Base-by-base conservation (phyloP, 768 basidiomycete species). In the Tricholoma bakamatsutake region DNA sequence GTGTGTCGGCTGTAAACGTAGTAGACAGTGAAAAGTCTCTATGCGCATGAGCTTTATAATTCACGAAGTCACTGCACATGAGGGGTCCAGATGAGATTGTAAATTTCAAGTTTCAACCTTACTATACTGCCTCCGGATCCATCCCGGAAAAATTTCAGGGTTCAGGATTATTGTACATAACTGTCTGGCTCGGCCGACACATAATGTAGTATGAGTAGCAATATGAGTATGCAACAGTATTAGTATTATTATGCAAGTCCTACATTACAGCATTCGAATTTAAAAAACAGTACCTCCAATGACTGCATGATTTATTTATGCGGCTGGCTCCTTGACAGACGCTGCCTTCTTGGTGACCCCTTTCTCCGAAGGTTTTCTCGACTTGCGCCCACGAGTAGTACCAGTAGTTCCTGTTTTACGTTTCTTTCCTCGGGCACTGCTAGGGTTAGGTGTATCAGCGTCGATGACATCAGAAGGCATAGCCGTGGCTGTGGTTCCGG, bases 401-500 rank as follows among this genome's bases (percentile, higher is more conserved):
- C 71, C 69, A 43, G 69, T 66, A 3, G 63, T 66, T 15, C 70
- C 73, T 11, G 67, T 9, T 61, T 73, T 77, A 37, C 76, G 72
- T 61, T 74, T 77, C 62, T 75, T 78, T 24, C 75, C 77, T 43
- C 76, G 75, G 3, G 66, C 62, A 39, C 63, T 66, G 5, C 70
- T 56, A 33, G 72, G 61, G 5, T 59, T 63, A 1, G 69, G 62
- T n/a, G 66, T 65, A 31, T 67, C 68, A 49, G 60, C 68, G 27
- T 77, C 76, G 47, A 78, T 71, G 43, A 64, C 64, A 18, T 74
- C 74, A 13, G 57, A 59, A 4, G 58, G 57, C 33, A 39, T 57
- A 11, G 53, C 56, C 21, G 56, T 52, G 39, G 66, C 53, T 15
- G 70, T 60, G 21, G 63, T 56, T 7, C 70, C 71, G 18, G 77